Conservation (phyloP, 179 eudicot species). For the Corrigiola litoralis region DNA sequence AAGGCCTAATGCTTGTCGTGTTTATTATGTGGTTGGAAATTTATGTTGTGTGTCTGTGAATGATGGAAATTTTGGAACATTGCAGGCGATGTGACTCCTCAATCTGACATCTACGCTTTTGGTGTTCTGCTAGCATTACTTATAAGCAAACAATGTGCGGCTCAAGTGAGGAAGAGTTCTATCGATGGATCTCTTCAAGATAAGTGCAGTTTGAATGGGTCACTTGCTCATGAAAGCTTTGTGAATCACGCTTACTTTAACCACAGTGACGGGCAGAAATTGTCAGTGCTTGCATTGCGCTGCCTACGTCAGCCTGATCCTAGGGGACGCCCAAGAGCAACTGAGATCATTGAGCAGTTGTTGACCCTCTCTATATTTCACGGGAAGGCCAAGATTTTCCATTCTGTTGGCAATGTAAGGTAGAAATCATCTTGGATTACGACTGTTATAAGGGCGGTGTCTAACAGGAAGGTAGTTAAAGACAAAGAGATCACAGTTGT, state of each 20-base stretch:
- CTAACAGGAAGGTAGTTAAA: too few relatives aligned
- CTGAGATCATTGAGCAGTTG: not conserved
- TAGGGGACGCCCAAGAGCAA: not conserved
- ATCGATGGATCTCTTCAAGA: not conserved
- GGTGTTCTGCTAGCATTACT: constrained; percentile 1
- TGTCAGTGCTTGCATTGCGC: not conserved
- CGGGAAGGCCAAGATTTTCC: too few relatives aligned
- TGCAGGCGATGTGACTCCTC: not conserved
- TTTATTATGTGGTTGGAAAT: too few relatives aligned
- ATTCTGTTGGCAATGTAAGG: too few relatives aligned
- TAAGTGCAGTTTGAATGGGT: not conserved
- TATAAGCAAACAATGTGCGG: constrained; percentile 1
- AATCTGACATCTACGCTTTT: constrained; percentile 10
- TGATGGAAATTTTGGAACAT: not conserved
- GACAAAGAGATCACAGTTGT: too few relatives aligned
- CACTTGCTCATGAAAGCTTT: not conserved
- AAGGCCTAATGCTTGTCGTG: too few relatives aligned
- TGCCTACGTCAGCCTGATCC: not conserved
- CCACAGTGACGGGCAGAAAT: not conserved
- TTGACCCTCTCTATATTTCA: not conserved
- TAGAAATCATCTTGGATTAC: too few relatives aligned
- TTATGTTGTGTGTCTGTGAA: too few relatives aligned
- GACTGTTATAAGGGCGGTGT: too few relatives aligned
- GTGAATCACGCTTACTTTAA: not conserved
- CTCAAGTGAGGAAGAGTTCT: not conserved